Conservation (phyloP, 2,329 filamentous ascomycete species). For the Davidsoniella virescens region DNA sequence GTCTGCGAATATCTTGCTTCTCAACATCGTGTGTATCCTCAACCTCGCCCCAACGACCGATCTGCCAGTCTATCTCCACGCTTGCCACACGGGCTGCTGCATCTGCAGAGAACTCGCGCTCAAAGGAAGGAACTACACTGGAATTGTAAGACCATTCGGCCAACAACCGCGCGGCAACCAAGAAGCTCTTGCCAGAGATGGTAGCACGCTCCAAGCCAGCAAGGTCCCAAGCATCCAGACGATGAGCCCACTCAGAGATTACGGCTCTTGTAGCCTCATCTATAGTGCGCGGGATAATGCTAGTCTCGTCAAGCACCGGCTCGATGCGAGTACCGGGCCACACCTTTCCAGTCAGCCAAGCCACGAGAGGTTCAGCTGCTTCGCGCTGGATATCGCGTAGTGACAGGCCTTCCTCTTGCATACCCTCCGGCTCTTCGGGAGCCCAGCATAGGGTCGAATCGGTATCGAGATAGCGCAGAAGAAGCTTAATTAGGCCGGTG, state of each 20-base stretch:
- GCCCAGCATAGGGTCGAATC: constrained; percentile 89
- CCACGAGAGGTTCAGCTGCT: constrained; percentile 53
- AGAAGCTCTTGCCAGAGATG: constrained; percentile 72
- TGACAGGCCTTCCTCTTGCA: constrained; percentile 23
- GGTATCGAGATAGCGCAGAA: constrained; percentile 79
- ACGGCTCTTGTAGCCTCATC: constrained; percentile 58
- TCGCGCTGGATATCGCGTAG: constrained; percentile 58
- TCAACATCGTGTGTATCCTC: constrained; percentile 97
- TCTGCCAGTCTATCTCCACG: constrained; percentile 84
- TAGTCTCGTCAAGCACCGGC: constrained; percentile 64
- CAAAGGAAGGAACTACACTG: constrained; percentile 22
- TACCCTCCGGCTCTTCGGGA: constrained; percentile 33
- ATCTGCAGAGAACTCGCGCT: constrained; percentile 54
- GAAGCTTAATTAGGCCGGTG: constrained; percentile 43
- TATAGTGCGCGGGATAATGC: constrained; percentile 63
- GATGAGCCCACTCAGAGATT: constrained; percentile 60
- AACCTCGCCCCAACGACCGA: constrained; percentile 81
- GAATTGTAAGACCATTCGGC: constrained; percentile 72
- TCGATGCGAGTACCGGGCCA: constrained; percentile 70
- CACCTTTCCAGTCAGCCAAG: constrained; percentile 52
- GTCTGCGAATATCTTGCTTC: constrained; percentile 71
- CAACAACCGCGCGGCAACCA: constrained; percentile 60
- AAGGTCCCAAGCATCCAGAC: constrained; percentile 62
- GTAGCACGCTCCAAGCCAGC: constrained; percentile 73
- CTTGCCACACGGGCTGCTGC: constrained; percentile 64